A percentile compares a stretch with the other conserved stretches of the same genome.
Evolutionary conservation across 192 early-diverging fungal genomes (phyloP).

Genomic region (Chytriomyces hyalinus): DNA sequence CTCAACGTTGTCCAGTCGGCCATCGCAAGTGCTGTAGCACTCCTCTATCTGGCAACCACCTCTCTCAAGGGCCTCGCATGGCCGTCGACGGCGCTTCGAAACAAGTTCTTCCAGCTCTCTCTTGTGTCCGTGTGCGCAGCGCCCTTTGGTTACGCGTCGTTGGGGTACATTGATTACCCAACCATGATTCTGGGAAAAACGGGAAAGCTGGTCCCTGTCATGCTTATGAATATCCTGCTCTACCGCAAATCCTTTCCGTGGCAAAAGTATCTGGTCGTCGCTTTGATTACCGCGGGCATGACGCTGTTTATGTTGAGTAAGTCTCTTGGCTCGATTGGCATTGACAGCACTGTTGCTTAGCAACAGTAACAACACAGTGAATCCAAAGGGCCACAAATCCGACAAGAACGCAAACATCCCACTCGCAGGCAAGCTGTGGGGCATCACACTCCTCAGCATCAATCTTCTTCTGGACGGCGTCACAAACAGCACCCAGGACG

Average conservation of each 20-base stretch:
- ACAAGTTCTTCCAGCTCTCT: conserved; percentile 78
- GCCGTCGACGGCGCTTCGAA: conserved; percentile 45
- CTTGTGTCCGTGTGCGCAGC: conserved; percentile 76
- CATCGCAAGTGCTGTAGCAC: conserved; percentile 75
- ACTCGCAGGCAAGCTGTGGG: conserved; percentile 68
- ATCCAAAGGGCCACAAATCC: conserved; percentile 61
- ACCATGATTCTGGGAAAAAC: conserved; percentile 82
- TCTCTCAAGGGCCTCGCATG: conserved; percentile 52
- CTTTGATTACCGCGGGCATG: conserved; percentile 87
- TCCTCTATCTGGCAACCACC: conserved; percentile 62
- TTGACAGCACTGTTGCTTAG: too few relatives aligned
- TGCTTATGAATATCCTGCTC: conserved; percentile 93
- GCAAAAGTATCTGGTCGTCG: conserved; percentile 89
- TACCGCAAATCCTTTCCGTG: conserved; percentile 85
- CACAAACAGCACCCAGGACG: conserved; percentile 96
- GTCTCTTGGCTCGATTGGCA: neutral
- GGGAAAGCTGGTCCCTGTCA: conserved; percentile 88
- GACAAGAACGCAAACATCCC: conserved; percentile 41
- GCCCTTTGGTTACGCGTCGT: conserved; percentile 91
- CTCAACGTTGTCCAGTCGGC: conserved; percentile 87
- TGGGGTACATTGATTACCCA: conserved; percentile 96
- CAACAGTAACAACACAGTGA: neutral
- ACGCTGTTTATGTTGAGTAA: conserved; percentile 86
- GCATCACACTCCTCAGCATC: conserved; percentile 77
- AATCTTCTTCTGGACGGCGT: conserved; percentile 92